Percentiles rank a stretch among this genome's conserved stretches.
These are phyloP conservation scores for Eragrostis tef DNA, from an alignment of 202 grass and related monocot genomes.

Conservation along the genomic window DNA sequence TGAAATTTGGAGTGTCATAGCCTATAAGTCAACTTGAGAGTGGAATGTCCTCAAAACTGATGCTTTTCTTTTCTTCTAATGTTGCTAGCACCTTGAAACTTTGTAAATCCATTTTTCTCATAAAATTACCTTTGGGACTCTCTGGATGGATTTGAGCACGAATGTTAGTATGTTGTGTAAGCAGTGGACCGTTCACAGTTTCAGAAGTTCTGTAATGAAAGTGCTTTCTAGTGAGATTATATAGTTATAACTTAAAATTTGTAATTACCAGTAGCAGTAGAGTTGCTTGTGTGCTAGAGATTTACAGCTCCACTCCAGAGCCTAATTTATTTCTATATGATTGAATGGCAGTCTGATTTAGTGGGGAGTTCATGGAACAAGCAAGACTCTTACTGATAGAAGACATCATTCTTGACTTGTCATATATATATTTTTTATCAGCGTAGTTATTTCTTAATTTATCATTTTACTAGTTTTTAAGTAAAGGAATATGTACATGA, in stretches of 20 bases:
- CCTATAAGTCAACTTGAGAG: not conserved
- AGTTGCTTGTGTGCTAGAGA: not conserved
- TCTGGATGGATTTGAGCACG: not conserved
- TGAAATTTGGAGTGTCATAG: not conserved
- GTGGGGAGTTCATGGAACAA: not conserved
- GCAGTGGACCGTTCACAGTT: not conserved
- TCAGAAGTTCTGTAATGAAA: not conserved
- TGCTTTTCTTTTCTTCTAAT: not conserved
- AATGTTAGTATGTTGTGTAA: not conserved
- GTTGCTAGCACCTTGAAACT: constrained; percentile 7
- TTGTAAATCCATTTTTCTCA: not conserved
- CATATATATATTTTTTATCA: too few relatives aligned
- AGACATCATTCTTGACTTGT: not conserved
- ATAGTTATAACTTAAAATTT: not conserved
- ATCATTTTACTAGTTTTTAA: not conserved
- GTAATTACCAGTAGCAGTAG: not conserved
- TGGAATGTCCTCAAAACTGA: not conserved
- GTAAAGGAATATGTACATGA: constrained; percentile 3
- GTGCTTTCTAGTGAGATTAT: not conserved
- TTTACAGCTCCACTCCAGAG: constrained; percentile 21
- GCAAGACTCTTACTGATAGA: not conserved
- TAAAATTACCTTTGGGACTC: not conserved
- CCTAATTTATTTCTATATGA: constrained; percentile 14
- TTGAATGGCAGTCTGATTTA: not conserved
- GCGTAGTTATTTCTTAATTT: not conserved